Percentiles rank a stretch among this genome's conserved stretches.
Conservation (phyloP, 2,329 filamentous ascomycete species). For the Alternaria hordeiaustralica region DNA sequence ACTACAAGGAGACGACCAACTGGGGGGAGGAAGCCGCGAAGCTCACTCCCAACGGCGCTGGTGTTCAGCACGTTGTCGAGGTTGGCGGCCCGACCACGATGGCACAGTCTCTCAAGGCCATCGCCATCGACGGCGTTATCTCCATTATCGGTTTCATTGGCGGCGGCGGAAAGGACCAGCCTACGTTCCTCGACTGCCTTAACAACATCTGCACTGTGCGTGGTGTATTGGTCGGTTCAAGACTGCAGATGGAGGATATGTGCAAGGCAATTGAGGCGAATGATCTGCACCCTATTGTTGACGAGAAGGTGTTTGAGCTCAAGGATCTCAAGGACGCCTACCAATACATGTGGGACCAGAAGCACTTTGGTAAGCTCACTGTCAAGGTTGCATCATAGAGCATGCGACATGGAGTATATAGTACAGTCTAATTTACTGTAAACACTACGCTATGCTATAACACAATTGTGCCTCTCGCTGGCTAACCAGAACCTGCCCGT, state of each 20-base stretch:
- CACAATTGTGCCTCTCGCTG: neutral
- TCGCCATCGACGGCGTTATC: conserved; percentile 61
- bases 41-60: conserved; percentile 59
- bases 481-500: neutral
- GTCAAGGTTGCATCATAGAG: conserved; percentile 37
- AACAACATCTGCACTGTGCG: conserved; percentile 60
- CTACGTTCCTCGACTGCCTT: conserved; percentile 60
- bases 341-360: conserved; percentile 58
- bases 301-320: conserved; percentile 63
- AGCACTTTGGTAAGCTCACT: conserved; percentile 49
- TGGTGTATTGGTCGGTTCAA: conserved; percentile 64
- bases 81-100: conserved; percentile 71
- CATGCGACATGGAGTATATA: neutral
- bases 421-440: neutral
- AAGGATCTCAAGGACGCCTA: conserved; percentile 60
- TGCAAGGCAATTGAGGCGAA: conserved; percentile 64
- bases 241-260: conserved; percentile 66
- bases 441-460: neutral
- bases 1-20: conserved; percentile 60
- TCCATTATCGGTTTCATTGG: conserved; percentile 66
- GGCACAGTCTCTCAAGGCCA: conserved; percentile 57
- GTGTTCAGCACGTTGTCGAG: conserved; percentile 69
- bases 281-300: conserved; percentile 65
- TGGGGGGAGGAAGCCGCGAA: conserved; percentile 63
- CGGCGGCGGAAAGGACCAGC: conserved; percentile 56